Base-by-base conservation (phyloP, 2,329 filamentous ascomycete genomes). In the Cyclaneusma minus region DNA sequence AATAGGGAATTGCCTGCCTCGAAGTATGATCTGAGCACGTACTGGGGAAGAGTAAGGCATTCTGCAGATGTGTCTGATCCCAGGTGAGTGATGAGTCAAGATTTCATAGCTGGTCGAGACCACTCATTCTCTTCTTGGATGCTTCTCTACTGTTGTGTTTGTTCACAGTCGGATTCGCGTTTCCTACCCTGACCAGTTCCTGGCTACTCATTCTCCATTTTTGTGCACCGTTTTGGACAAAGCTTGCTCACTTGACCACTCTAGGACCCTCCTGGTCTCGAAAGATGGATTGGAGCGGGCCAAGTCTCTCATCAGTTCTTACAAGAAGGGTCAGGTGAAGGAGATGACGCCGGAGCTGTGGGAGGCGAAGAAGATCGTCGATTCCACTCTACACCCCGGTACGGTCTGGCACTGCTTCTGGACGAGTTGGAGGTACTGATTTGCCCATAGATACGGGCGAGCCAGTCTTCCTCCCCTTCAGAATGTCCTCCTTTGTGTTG, bases 311-410 rank as follows among this genome's bases (percentile, higher is more conserved):
- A 64, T 98, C 34, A 65, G 77, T 8, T 64, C 73, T 21, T 98
- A 94, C 60, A 95, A 94, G 63, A 72, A 74, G 44, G 85, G 84
- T 39, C 70, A 80, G 52, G 60, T 81, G 33, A 56, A 64, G 40
- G 57, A 69, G 28, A 93, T 95, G 83, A 92, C 76, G 11, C 76
- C 82, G 2, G 81, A 93, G 43, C 58, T 98, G 42, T 98, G 89
- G 89, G 62, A 68, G 35, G 89, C 89, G 22, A 98, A 98, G 68
- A 94, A 94, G 64, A 73, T 93, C 38, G 81, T 95, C 30, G 89
- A 98, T 54, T 87, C 89, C 34, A 98, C 89, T 9, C 57, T 98
- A 37, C 89, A 98, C 51, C 89, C 89, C 38, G 84, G 84, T 91
- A 70, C 39, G 63, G 34, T n/a, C n/a, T n/a, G n/a, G n/a, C n/a